Evolutionary conservation across 2,329 filamentous ascomycete species (phyloP), one percentile per base, ranked within the genome.

Genomic region (Fusarium oxysporum): DNA sequence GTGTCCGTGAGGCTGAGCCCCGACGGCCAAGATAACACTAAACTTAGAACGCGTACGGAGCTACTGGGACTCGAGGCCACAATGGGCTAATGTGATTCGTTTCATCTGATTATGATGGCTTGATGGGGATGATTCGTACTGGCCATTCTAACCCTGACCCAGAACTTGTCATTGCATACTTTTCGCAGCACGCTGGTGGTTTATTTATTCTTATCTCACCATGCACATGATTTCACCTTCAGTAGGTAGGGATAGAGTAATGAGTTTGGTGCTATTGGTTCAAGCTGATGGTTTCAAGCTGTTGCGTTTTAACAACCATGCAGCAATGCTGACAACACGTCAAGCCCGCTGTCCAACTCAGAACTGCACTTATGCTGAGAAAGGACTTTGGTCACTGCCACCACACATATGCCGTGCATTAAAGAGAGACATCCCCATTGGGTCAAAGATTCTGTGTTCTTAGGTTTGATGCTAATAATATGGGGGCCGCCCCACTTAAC

Each of bases 381-480:
- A 66, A 56, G 62, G 19, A 66, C 64, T 67, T 67, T 32, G 64
- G 64, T 58, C 19, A 66, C 45, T 51, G 38, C 54, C 37, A 40
- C 35, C 28, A n/a, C 25, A 3, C 12, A 25, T 47, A 48, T 41
- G 33, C 13, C 32, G 50, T 43, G 25, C 30, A 50, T 10, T 9
- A 32, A 9, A 23, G 6, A 41, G 11, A 40, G 8, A 8, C 4
- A 1, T 16, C 9, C 21, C 23, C 10, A 62, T 41, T 37, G 47
- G 32, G 6, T 8, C 33, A 21, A 14, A 11, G 2, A 12, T 0
- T 40, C n/a, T 30, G 4, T 12, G 17, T 19, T 45, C 17, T 33
- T 17, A 19, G 14, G 25, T 9, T 9, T 35, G 17, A 33, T 51
- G 28, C 40, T 65, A 33, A 69, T 40, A 25, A 28, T 17, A 40